These are phyloP conservation scores for Carpinus fangiana DNA, from an alignment of 306 rosid species.

Conservation along the genomic window DNA sequence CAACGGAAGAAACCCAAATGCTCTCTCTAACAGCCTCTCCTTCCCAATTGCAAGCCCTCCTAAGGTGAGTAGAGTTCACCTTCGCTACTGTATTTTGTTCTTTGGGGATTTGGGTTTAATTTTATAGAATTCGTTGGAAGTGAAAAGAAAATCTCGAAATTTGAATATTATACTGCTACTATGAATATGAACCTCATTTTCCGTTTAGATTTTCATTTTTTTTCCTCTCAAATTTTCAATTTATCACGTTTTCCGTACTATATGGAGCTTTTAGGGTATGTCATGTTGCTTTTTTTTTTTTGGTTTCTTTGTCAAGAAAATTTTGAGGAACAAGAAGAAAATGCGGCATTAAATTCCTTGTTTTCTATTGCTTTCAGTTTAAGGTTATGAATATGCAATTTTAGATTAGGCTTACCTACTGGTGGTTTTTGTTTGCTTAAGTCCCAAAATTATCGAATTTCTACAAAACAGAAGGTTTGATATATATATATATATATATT, in stretches of 20 bases:
- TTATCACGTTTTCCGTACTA: not conserved
- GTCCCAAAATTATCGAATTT: not conserved
- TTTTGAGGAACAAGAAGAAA: not conserved
- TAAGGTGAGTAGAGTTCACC: slow-evolving; percentile 39
- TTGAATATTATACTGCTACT: not conserved
- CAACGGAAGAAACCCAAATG: slow-evolving; percentile 33
- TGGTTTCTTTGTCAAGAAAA: not conserved
- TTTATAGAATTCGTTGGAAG: not conserved
- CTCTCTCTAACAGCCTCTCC: slow-evolving; percentile 46
- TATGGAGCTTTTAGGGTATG: not conserved
- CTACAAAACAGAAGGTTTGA: not conserved
- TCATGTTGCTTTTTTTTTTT: no score
- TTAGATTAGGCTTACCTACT: not conserved
- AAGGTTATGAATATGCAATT: not conserved
- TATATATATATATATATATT: not conserved
- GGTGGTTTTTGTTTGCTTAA: not conserved
- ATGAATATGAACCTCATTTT: not conserved
- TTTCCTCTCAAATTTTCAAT: not conserved
- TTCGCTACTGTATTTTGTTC: not conserved
- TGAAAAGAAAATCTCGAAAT: not conserved
- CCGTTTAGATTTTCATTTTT: not conserved
- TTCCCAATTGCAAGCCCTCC: slow-evolving; percentile 39
- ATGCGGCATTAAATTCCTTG: not conserved
- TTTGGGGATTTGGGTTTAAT: not conserved
- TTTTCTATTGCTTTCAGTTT: not conserved